Base-by-base conservation (phyloP, 2,329 filamentous ascomycete genomes). In the Cladosporium oxysporum region DNA sequence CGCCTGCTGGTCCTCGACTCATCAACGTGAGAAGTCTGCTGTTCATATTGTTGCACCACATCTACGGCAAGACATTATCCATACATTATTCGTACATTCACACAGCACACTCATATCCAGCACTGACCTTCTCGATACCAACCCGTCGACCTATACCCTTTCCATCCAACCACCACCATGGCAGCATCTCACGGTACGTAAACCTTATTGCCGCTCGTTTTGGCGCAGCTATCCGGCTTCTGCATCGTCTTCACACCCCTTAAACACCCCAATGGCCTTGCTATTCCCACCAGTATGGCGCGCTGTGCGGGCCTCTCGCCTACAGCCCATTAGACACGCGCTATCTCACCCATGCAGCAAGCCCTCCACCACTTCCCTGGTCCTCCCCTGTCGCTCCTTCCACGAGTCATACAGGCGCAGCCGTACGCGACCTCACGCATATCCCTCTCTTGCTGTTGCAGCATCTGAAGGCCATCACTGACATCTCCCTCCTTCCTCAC, bases 381-480 rank as follows among this genome's bases (percentile, higher is more conserved):
- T 41, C 21, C 61, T 57, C 53, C 61, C 61, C 50, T 57, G 61
- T 63, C 61, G 61, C 50, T 44, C 61, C 50, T 63, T 63, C 35
- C 50, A 57, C 61, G 61, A 63, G 61, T 63, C 61, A 57, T 29
- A 41, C 61, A 57, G 35, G 35, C 61, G 61, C 49, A 26, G 35
- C 35, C 61, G 61, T 63, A 63, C 33, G 61, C 44, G 21, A 41
- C 37, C 50, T 57, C 33, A 44, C 50, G 10, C 18, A 21, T 28
- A 18, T 7, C 8, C 49, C 11, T 11, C 33, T 14, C 33, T 16
- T 14, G 29, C 18, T 23, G 11, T 26, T 14, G 18, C 12, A 31
- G 21, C 26, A 50, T 10, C 2, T 28, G n/a, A n/a, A 62, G 14
- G 8, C 33, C 50, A 16, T 31, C 26, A 33, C 61, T 63, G 47